Evolutionary conservation across 768 basidiomycete genomes (phyloP).

Genomic region (Lactifluus piperatus): DNA sequence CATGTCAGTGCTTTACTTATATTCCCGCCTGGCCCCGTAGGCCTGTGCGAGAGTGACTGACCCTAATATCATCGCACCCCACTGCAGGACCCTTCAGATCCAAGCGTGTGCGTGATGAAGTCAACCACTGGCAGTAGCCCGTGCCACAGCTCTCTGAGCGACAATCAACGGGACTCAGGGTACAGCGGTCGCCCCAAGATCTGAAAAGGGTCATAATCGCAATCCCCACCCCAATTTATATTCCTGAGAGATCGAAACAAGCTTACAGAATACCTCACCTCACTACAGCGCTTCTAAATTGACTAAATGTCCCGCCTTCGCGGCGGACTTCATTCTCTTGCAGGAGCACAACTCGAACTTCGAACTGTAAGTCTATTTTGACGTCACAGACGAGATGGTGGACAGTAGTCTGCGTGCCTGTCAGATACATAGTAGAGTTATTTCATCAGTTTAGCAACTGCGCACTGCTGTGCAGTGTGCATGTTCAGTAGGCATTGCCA

Average conservation of each 20-base stretch:
- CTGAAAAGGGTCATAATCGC: neutral
- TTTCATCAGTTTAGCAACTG: no score
- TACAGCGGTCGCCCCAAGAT: neutral
- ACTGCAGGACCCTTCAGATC: conserved; percentile 9
- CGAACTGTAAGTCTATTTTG: no score
- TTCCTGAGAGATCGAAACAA: neutral
- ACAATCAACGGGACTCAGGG: neutral
- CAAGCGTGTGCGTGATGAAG: neutral
- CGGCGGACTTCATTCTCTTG: no score
- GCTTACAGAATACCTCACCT: neutral
- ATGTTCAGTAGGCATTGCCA: neutral
- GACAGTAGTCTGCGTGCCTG: no score
- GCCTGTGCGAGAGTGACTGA: neutral
- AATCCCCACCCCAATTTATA: neutral
- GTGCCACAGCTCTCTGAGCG: neutral
- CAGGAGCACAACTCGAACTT: no score
- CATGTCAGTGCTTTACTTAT: conserved; percentile 11
- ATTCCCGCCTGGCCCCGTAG: neutral
- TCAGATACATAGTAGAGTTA: no score
- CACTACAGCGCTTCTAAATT: neutral
- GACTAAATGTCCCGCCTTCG: no score
- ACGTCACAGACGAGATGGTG: no score
- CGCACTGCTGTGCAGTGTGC: neutral
- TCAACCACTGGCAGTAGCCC: neutral
- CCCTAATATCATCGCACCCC: neutral